Conservation (phyloP, 805 yeast genomes). For the Nakazawaea sp. region DNA sequence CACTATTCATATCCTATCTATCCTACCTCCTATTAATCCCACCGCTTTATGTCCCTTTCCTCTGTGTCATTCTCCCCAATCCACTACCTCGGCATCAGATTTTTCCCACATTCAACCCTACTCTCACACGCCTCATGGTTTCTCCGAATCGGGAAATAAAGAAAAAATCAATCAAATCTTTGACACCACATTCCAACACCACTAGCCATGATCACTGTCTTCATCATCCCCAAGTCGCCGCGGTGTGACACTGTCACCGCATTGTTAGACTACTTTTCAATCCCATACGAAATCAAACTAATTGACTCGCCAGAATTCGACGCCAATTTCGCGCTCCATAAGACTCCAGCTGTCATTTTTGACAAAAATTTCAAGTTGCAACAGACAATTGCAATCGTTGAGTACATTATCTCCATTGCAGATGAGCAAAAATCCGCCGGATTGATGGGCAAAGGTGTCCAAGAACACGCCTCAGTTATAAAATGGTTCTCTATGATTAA, state of each 20-base stretch:
- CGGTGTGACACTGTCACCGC: neutral
- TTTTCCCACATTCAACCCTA: too few species aligned
- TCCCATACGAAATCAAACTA: neutral
- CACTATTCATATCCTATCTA: too few species aligned
- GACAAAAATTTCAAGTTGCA: slow-evolving; percentile 65
- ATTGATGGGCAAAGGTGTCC: slow-evolving; percentile 53
- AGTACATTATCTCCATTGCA: slow-evolving; percentile 28
- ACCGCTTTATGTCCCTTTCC: too few species aligned
- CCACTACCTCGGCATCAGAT: too few species aligned
- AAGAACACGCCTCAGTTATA: slow-evolving; percentile 50
- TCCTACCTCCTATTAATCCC: too few species aligned
- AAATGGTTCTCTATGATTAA: slow-evolving; percentile 66
- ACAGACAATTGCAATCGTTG: slow-evolving; percentile 59
- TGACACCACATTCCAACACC: too few species aligned
- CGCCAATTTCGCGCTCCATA: slow-evolving; percentile 48
- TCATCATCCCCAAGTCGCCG: neutral
- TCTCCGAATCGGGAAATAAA: too few species aligned
- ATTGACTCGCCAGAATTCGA: neutral
- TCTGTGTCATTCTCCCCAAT: too few species aligned
- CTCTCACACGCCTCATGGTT: too few species aligned
- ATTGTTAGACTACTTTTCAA: neutral
- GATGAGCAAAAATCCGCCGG: slow-evolving; percentile 13
- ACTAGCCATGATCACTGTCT: neutral
- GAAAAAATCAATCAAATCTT: too few species aligned
- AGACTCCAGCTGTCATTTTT: slow-evolving; percentile 62